A percentile compares a stretch with the other conserved stretches of the same genome.
These are phyloP conservation scores for Plicaturopsis crispa DNA, from an alignment of 768 basidiomycete species.

Conservation along the genomic window DNA sequence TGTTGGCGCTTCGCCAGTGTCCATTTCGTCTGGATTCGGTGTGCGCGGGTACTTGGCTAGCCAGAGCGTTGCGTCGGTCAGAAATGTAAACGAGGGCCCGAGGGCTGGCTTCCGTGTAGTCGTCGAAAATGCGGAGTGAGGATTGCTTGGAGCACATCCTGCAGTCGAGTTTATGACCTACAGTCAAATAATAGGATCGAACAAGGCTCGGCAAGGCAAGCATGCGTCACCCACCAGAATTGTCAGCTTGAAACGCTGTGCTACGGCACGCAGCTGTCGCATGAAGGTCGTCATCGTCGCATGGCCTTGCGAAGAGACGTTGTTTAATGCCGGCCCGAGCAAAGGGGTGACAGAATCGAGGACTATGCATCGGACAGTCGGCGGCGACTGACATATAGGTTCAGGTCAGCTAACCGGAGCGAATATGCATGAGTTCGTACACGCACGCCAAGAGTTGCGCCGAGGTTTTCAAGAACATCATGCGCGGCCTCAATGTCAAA, in stretches of 20 bases:
- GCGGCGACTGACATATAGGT: no score
- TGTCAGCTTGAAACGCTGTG: conserved; percentile 34
- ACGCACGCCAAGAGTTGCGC: conserved; percentile 21
- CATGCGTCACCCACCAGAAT: conserved; percentile 41
- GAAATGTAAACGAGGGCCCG: conserved; percentile 66
- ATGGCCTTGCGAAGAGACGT: conserved; percentile 67
- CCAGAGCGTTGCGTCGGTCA: conserved; percentile 75
- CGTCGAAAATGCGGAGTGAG: conserved; percentile 23
- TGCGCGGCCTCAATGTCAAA: conserved; percentile 52
- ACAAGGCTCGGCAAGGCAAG: background rate
- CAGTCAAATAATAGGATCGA: conserved; percentile 1
- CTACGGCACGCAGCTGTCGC: conserved; percentile 47
- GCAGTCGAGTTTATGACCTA: conserved; percentile 54
- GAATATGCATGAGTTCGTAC: no score
- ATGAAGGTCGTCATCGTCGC: conserved; percentile 68
- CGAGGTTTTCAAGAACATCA: conserved; percentile 39
- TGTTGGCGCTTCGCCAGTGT: conserved; percentile 12
- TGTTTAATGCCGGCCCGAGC: conserved; percentile 54
- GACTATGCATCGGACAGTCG: conserved; percentile 47
- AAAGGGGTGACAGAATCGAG: conserved; percentile 63
- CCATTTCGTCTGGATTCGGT: conserved; percentile 6
- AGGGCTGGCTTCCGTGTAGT: conserved; percentile 58
- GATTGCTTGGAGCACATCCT: conserved; percentile 20
- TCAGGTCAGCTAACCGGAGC: conserved; percentile 10
- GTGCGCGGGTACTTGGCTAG: conserved; percentile 26